Base-by-base conservation (phyloP, 2,329 filamentous ascomycete genomes). In the Alternaria longipes region DNA sequence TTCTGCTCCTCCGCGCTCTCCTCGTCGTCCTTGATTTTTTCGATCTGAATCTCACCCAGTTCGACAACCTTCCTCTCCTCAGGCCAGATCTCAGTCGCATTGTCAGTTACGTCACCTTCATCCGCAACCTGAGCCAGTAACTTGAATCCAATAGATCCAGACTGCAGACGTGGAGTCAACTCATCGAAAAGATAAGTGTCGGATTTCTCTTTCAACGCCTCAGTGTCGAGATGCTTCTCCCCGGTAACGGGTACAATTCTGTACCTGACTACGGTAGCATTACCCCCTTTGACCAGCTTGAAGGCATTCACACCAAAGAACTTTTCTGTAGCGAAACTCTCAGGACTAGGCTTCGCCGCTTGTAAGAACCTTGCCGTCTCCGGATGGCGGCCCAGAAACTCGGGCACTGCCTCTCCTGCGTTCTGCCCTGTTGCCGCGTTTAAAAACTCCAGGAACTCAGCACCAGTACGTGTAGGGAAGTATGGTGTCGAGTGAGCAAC, bases 61-160 rank as follows among this genome's bases (percentile, higher is more conserved):
- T 85, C 82, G 4, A 86, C 83, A 20, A 85, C 50, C 62, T 81
- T 65, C 38, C 85, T 79, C 4, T 80, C 78, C 38, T 84, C 84
- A 0, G 84, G 84, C 86, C 86, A 88, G 20, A 82, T 76, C n/a
- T 80, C 76, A 1, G 83, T 85, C 7, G 79, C 79, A 71, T 86
- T 77, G 66, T 86, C 76, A 2, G 80, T 82, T 1, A 77, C 71
- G 74, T 86, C 84, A 0, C 80, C 83, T 9, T 81, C 79, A 46
- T 79, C 77, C 0, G 83, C 84, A 22, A 88, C 67, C 73, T 88
- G 86, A 11, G 78, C 85, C 11, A 80, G 57, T 3, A 87, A 69
- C 54, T 80, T 84, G 68, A 86, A 85, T 22, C 70, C 74, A 20
- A 85, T 73, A 0, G 79, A 72, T 0, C 76, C 79, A 8, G 63